Evolutionary conservation across 352 stramenopile species (phyloP).

Genomic region (Pythium scleroteichum): DNA sequence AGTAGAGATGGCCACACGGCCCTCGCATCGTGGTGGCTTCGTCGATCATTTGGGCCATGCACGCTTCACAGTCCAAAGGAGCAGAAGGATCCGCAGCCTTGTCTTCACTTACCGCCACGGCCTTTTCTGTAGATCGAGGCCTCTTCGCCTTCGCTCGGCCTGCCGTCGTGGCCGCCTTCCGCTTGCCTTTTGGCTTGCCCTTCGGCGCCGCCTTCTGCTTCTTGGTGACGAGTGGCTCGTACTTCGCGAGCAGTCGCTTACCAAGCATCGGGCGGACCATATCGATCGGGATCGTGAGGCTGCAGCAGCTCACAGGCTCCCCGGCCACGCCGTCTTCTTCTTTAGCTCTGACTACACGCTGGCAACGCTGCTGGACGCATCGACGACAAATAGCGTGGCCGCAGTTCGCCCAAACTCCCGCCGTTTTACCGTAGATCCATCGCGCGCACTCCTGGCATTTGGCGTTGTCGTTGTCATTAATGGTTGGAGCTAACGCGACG

Average conservation of each 20-base stretch:
- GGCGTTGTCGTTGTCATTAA: not conserved
- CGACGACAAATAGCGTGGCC: slow-evolving; percentile 34
- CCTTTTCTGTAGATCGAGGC: too few relatives aligned
- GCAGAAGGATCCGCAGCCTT: too few relatives aligned
- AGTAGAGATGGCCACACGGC: slow-evolving; percentile 45
- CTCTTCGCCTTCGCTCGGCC: too few relatives aligned
- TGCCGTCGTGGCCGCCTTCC: not conserved
- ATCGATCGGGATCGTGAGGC: slow-evolving; percentile 30
- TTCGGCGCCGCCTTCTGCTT: too few relatives aligned
- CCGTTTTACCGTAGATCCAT: not conserved
- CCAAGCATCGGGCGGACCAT: slow-evolving; percentile 27
- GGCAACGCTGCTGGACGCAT: slow-evolving; percentile 35
- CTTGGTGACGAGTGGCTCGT: slow-evolving; percentile 38
- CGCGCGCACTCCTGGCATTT: not conserved
- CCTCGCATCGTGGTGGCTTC: slow-evolving; percentile 17
- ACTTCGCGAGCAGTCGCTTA: slow-evolving; percentile 26
- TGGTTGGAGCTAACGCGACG: too few relatives aligned
- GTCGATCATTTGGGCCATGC: slow-evolving; percentile 11
- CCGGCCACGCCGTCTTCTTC: slow-evolving; percentile 23
- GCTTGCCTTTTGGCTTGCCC: not conserved
- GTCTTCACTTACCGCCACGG: too few relatives aligned
- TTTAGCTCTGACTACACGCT: slow-evolving; percentile 23
- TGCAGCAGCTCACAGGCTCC: slow-evolving; percentile 39
- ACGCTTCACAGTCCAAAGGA: slow-evolving; percentile 25
- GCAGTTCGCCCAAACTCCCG: slow-evolving; percentile 1